Evolutionary conservation across 768 basidiomycete species (phyloP), one percentile per base, ranked within the genome.

Genomic region (Pleurotus sapidus): DNA sequence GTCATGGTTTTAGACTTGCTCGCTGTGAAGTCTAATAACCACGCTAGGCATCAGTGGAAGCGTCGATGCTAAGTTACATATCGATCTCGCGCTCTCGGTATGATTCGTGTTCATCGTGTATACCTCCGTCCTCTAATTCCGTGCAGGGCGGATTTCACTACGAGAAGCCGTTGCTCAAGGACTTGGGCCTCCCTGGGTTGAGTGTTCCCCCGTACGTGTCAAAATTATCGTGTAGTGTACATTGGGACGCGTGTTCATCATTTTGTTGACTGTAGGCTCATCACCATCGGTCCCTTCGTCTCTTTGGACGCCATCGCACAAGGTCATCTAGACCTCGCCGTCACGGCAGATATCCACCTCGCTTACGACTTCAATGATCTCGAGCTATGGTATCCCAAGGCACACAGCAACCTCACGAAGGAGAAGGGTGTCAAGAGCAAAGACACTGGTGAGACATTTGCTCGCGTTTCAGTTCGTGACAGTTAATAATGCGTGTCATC

Each of bases 241-340:
- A 11, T 34, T 34, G 30, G 0, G 30, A 34, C 30, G 2, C 30
- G 9, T 11, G 8, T 34, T 34, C 4, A 34, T 3, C 8, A 34
- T 0, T 0, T 11, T 11, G 8, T 11, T 0, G 2, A 0, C 8
- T 53, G 11, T 49, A 74, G 76, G 4, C 68, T 80, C 58, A 64
- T 80, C 11, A 69, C 64, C 15, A 46, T 80, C 34, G 78, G 76
- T 3, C 76, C 78, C 4, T 67, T 67, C 2, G 76, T 77, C 67
- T 61, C 70, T 30, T 61, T 78, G 46, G 58, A 64, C 12, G 76
- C 63, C 0, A 60, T 67, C 46, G 68, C 64, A 0, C 57, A 39
- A 0, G 70, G 68, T 0, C 58, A 46, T 18, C 58, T 78, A 18
- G 74, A 72, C 23, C 59, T 75, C 24, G 63, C 70, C 43, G 60